Conservation (phyloP, 2,329 filamentous ascomycete genomes). For the Coniochaeta ligniaria region DNA sequence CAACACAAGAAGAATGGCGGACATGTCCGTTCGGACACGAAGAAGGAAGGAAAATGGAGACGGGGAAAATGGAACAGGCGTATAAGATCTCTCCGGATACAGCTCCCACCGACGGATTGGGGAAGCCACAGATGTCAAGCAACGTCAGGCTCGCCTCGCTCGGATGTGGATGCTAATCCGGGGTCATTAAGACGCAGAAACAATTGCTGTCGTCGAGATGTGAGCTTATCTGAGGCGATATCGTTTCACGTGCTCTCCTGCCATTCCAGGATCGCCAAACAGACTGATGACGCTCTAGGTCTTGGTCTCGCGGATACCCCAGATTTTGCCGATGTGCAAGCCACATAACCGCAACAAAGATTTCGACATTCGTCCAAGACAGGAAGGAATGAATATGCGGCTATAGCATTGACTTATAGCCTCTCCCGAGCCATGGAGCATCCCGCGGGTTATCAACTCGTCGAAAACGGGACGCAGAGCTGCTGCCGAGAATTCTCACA, state of each 20-base stretch:
- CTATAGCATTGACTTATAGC: neutral
- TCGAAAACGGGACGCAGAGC: neutral
- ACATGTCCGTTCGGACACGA: neutral
- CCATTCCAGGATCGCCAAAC: neutral
- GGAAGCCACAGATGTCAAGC: neutral
- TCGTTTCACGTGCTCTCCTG: neutral
- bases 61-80: neutral
- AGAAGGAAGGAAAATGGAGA: neutral
- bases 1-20: neutral
- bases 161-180: neutral
- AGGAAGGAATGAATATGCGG: neutral
- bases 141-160: neutral
- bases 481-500: neutral
- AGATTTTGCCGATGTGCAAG: too few relatives aligned
- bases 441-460: neutral
- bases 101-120: neutral
- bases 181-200: neutral
- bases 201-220: neutral
- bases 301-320: too few relatives aligned
- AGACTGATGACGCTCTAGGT: neutral
- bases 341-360: too few relatives aligned
- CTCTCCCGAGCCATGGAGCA: neutral
- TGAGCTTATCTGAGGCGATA: neutral
- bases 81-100: neutral
- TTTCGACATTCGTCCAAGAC: too few relatives aligned